Conservation (phyloP, 164 flowering plant species). For the Dillenia turbinata region DNA sequence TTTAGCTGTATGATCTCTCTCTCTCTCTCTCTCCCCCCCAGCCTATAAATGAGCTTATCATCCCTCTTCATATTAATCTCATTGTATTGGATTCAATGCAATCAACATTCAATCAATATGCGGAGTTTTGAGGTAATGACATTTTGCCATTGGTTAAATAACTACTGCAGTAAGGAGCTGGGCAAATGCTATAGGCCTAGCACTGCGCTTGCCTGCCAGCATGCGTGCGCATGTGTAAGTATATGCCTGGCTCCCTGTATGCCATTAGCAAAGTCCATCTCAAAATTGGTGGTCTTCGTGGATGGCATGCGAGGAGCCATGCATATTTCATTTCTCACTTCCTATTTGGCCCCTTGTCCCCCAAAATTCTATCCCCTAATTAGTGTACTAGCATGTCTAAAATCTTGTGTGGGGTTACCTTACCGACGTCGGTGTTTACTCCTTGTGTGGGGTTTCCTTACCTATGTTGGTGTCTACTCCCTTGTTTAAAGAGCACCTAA, state of each 20-base stretch:
- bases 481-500: too few relatives aligned
- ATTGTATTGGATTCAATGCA: too few relatives aligned
- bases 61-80: not conserved
- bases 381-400: too few relatives aligned
- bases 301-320: slow-evolving; percentile 77
- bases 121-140: not conserved
- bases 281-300: slow-evolving; percentile 31
- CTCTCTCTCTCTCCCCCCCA: not conserved
- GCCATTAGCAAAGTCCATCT: slow-evolving; percentile 58
- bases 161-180: not conserved
- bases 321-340: slow-evolving; percentile 33
- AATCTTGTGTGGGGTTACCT: too few relatives aligned
- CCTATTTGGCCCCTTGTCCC: not conserved
- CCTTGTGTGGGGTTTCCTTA: too few relatives aligned
- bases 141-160: not conserved
- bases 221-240: not conserved
- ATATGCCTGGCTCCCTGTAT: slow-evolving; percentile 91
- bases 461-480: too few relatives aligned
- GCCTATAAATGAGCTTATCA: not conserved
- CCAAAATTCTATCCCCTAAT: too few relatives aligned
- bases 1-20: not conserved
- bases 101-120: not conserved
- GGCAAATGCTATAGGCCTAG: not conserved
- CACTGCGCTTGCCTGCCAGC: not conserved
- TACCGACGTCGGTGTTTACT: too few relatives aligned